These are phyloP conservation scores for Suillus tomentosus DNA, from an alignment of 768 basidiomycete species.

Conservation along the genomic window DNA sequence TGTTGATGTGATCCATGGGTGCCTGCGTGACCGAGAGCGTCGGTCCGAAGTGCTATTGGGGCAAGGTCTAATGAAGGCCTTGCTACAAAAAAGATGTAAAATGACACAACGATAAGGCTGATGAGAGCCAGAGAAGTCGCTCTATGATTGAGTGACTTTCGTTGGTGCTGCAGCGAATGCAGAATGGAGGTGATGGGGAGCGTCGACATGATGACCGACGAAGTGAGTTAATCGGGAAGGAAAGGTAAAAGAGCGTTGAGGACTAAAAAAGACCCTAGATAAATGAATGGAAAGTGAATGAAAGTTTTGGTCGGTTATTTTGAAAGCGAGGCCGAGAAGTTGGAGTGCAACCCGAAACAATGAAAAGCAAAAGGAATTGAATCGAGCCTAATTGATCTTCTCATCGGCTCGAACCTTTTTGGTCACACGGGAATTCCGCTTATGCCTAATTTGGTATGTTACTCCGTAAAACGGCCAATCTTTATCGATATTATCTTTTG, in stretches of 20 bases:
- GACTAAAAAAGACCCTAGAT: neutral
- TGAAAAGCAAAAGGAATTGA: neutral
- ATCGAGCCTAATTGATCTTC: neutral
- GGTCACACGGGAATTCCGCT: neutral
- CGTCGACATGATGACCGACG: constrained; percentile 20
- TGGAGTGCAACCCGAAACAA: constrained; percentile 6
- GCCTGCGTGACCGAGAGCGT: constrained; percentile 30
- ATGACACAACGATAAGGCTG: constrained; percentile 50
- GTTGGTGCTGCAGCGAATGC: constrained; percentile 38
- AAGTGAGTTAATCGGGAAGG: constrained; percentile 18
- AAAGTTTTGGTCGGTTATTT: neutral
- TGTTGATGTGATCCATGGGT: constrained; percentile 26
- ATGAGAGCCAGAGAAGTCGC: constrained; percentile 57
- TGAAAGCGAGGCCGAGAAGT: neutral
- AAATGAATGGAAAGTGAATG: constrained; percentile 15
- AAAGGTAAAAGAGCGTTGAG: constrained; percentile 12
- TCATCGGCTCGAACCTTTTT: neutral
- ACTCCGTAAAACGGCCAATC: neutral
- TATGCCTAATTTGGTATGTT: neutral
- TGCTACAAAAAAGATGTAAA: constrained; percentile 58
- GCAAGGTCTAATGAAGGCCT: constrained; percentile 43
- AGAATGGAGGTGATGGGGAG: constrained; percentile 35
- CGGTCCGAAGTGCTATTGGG: constrained; percentile 34
- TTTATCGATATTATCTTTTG: too few species aligned
- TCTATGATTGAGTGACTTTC: constrained; percentile 48